Evolutionary conservation across 768 basidiomycete genomes (phyloP), one percentile per base, ranked within the genome.

Genomic region (Boletus tomentosulus): DNA sequence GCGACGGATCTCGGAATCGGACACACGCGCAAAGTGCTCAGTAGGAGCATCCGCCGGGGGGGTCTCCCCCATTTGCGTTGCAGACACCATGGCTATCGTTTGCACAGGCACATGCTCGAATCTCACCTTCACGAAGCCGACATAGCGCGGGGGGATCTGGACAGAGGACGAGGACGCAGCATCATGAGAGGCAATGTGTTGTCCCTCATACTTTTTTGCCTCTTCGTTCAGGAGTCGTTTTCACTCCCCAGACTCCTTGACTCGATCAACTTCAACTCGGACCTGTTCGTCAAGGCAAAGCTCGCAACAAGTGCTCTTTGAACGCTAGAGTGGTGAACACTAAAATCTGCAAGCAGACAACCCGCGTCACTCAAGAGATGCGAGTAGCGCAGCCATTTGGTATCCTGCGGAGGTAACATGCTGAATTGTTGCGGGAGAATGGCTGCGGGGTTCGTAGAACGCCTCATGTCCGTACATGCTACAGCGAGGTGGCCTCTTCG

Each of bases 241-340:
- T 58, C 64, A 60, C 16, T 63, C 51, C 11, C 54, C 61, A 5
- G 54, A 50, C 22, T 55, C 53, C 49, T 58, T 57, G 0, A 63
- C 48, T 24, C 46, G 46, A 47, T 53, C 34, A 2, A 63, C 3
- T 34, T 66, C 52, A 4, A 56, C 45, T 11, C 45, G 22, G 35
- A 74, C 57, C 34, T 74, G 73, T 1, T 68, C 69, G 4, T 60
- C 47, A 3, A 76, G 62, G 44, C 80, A 82, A n/a, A 57, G 13
- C 2, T 59, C 48, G 65, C 79, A 80, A 11, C 77, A 56, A 1
- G 64, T 53, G 19, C 69, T 68, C 1, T 68, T 19, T 19, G 19
- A 19, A 19, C 19, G 19, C 19, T 19, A 19, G 19, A 19, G 19
- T 19, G 1, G 19, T 19, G 1, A 19, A 19, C 19, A 19, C 19